phyloP scores from a whole-genome alignment of 2,329 filamentous ascomycete genomes.

The Elsinoe necatrix region DNA sequence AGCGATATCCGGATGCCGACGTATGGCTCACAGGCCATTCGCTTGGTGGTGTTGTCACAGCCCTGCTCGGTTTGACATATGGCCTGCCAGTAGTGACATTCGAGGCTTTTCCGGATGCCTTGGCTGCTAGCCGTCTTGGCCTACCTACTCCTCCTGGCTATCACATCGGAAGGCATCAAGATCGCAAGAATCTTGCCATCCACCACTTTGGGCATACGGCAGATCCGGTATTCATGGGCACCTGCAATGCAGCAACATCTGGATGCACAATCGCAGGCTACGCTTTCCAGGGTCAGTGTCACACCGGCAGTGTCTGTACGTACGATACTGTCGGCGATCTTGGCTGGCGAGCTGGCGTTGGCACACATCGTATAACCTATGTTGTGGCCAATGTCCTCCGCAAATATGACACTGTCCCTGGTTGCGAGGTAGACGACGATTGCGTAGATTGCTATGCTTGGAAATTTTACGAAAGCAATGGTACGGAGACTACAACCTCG shows the following conservation, averaged over 20 bases:
- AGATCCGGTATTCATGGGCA: conserved; percentile 83
- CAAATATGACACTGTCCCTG: conserved; percentile 67
- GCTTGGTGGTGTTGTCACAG: conserved; percentile 74
- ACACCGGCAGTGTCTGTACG: conserved; percentile 73
- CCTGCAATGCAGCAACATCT: conserved; percentile 79
- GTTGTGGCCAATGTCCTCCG: conserved; percentile 79
- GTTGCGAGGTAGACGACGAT: conserved; percentile 61
- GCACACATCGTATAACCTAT: conserved; percentile 75
- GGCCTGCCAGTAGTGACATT: conserved; percentile 79
- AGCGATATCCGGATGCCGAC: conserved; percentile 68
- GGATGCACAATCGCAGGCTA: conserved; percentile 84
- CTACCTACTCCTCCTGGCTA: conserved; percentile 71
- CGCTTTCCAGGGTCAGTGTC: conserved; percentile 78
- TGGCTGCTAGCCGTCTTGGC: conserved; percentile 71
- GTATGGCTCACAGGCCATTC: conserved; percentile 87
- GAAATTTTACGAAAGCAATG: conserved; percentile 89
- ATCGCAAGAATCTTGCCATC: conserved; percentile 61
- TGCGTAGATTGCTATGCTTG: conserved; percentile 82
- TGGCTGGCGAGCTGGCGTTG: conserved; percentile 80
- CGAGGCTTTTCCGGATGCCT: conserved; percentile 78
- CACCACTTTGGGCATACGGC: conserved; percentile 90
- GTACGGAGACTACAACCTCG: conserved; percentile 55
- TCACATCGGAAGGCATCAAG: conserved; percentile 62
- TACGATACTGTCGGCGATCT: conserved; percentile 86
- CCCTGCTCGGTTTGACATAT: conserved; percentile 76